Base-by-base conservation (phyloP, 805 yeast genomes). In the Monosporozyma yasuniensis region DNA sequence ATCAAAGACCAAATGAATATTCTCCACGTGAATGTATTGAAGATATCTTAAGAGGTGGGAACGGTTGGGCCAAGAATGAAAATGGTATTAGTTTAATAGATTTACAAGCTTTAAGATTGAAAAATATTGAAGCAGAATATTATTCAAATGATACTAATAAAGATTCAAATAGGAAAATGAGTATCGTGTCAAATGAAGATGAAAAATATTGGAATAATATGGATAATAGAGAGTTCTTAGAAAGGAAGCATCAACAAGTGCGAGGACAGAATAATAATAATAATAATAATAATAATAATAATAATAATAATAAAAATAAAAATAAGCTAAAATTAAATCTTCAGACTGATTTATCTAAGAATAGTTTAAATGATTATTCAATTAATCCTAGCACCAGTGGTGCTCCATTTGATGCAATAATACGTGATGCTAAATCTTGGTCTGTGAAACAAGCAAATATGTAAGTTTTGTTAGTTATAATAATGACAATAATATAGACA, bases 31-130 rank as follows among this genome's bases (percentile, higher is more conserved):
- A 82, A 51, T 79, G 90, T 54, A 74, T 89, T 10, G 80, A 80
- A 30, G 95, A 87, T 64, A 84, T 90, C 2, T 76, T 87, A 50
- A 74, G 77, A 27, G 84, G 86, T 28, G 85, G 87, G 0, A 77
- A 78, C 47, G 93, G 88, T 2, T 82, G 83, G 83, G 78, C 75
- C 23, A 65, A 61, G 48, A 65, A 66, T 50, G 71, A 66, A 46
- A 65, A 64, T 28, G 69, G 69, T n/a, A 53, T 63, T n/a, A 59
- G 57, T 42, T 42, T 65, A 25, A 61, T 65, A 22, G 69, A 65
- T 52, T 50, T 65, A 18, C 66, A 65, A 38, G 65, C 68, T 5
- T 51, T 65, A 39, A 54, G 56, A 42, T 44, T 65, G 32, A 54
- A 58, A 16, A 66, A 64, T 44, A 19, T 60, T 47, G 69, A 63